Evolutionary conservation across 2,329 filamentous ascomycete genomes (phyloP), one percentile per base, ranked within the genome.

Genomic region (Cryphonectria parasitica): DNA sequence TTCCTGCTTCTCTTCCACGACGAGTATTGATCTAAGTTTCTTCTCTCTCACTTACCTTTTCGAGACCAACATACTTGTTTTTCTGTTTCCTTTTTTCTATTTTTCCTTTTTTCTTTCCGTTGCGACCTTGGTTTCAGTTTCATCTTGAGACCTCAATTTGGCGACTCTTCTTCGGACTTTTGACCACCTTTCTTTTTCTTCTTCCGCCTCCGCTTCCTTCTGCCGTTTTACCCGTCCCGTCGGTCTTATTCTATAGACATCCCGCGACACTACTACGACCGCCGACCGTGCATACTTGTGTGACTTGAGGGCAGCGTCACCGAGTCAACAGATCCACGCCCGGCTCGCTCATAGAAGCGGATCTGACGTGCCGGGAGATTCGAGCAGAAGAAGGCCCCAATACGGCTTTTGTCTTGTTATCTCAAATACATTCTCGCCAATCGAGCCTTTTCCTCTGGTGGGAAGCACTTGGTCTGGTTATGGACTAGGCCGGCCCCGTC

Each of bases 131-230:
- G n/a, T n/a, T 11, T 28, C 52, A 17, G 52, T 56, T 56, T 28
- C 52, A 56, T 19, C 54, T 31, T 17, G 54, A 58, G 54, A 58
- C 54, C 54, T 49, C 45, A 49, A 31, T 19, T 31, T 58, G 11
- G 34, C 54, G 25, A 58, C 54, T 8, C 54, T 8, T 15, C 17
- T 58, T 58, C 54, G 52, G 22, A 28, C 52, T 56, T 56, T 25
- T 31, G 25, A 28, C 17, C 25, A 15, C 54, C 31, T 66, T 69
- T 43, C 45, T 60, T 66, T 54, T 66, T 19, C 65, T 36, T 68
- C 49, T 61, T 61, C 58, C 45, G 45, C 28, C 15, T 58, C 54
- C 28, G 28, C 54, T 10, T 11, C 25, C 15, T 34, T 31, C 25
- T 58, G 25, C 54, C 54, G 25, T 31, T 58, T 58, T 28, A 31